Evolutionary conservation across 192 early-diverging fungal genomes (phyloP).

Genomic region (Backusella circina): DNA sequence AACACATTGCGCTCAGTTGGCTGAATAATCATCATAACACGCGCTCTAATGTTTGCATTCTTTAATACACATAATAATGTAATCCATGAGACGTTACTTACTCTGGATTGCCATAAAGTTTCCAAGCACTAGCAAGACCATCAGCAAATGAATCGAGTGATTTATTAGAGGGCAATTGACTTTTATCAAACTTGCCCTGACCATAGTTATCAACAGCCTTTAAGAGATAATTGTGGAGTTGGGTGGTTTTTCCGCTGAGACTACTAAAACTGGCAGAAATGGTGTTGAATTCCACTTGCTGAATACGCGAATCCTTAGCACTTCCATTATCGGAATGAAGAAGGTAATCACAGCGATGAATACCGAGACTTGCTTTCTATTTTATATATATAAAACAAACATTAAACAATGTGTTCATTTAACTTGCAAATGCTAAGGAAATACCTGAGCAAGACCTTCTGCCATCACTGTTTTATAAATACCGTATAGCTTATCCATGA

Average conservation of each 20-base stretch:
- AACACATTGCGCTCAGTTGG: slow-evolving; percentile 90
- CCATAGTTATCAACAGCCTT: slow-evolving; percentile 42
- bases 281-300: slow-evolving; percentile 98
- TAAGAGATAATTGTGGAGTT: slow-evolving; percentile 73
- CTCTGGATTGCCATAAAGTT: slow-evolving; percentile 57
- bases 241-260: slow-evolving; percentile 66
- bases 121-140: slow-evolving; percentile 69
- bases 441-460: slow-evolving; percentile 61
- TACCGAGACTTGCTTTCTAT: slow-evolving; percentile 68
- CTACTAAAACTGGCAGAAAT: slow-evolving; percentile 90
- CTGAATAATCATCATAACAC: slow-evolving; percentile 87
- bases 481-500: slow-evolving; percentile 67
- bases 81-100: slow-evolving; percentile 16
- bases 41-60: slow-evolving; percentile 41
- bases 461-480: slow-evolving; percentile 67
- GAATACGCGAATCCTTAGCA: slow-evolving; percentile 46
- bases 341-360: slow-evolving; percentile 93
- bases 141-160: slow-evolving; percentile 68
- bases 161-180: slow-evolving; percentile 62
- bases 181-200: slow-evolving; percentile 25
- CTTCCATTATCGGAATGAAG: slow-evolving; percentile 58
- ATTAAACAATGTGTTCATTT: too few species aligned
- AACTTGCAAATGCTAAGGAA: neutral
- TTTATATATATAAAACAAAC: too few species aligned
- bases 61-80: neutral